Evolutionary conservation across 257 asterid genomes (phyloP).

Genomic region (Orobanche coerulescens): DNA sequence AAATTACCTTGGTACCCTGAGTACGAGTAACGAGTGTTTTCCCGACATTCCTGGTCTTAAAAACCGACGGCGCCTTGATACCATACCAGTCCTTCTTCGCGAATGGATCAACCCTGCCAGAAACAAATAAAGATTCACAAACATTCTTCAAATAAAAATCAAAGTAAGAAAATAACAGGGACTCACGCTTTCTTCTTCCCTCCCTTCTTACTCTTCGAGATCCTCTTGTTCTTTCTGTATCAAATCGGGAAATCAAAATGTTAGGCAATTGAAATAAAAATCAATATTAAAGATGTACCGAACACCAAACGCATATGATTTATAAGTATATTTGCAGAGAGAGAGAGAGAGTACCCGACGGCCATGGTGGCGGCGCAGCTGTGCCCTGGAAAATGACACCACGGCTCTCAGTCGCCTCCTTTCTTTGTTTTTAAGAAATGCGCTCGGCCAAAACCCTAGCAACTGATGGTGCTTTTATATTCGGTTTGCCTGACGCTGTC

Average conservation of each 20-base stretch:
- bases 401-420: conserved; percentile 4
- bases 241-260: conserved; percentile 14
- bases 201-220: conserved; percentile 65
- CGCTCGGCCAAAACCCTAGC: conserved; percentile 25
- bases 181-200: conserved; percentile 58
- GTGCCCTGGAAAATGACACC: conserved; percentile 21
- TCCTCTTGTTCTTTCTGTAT: conserved; percentile 52
- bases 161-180: not conserved
- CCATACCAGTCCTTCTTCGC: conserved; percentile 65
- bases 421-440: not conserved
- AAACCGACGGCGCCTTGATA: conserved; percentile 50
- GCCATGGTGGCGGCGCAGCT: conserved; percentile 57
- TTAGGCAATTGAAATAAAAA: not conserved
- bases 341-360: conserved; percentile 49
- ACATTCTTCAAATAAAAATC: not conserved
- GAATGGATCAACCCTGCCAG: conserved; percentile 39
- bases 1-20: conserved; percentile 54
- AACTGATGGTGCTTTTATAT: conserved; percentile 1
- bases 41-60: conserved; percentile 40
- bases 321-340: not conserved
- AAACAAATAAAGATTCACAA: not conserved
- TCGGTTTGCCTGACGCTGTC: not conserved
- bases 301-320: not conserved
- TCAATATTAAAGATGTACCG: not conserved
- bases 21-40: conserved; percentile 55